Conservation (phyloP, 208 protist species). For the Angomonas desouzai region DNA sequence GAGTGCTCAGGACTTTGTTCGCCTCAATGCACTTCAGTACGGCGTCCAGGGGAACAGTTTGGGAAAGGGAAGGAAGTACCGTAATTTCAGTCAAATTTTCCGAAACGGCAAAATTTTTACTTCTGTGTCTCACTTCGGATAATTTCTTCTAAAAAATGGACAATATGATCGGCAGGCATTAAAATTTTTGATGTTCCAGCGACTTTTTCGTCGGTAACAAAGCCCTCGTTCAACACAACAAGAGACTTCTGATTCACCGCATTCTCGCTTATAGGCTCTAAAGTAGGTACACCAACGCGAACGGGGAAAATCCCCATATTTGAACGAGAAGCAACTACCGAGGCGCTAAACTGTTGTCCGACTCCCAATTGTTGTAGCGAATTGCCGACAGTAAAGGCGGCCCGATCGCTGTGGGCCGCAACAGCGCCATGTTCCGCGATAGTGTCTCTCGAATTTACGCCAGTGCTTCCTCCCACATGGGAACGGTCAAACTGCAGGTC, state of each 20-base stretch:
- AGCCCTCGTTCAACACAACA: background rate
- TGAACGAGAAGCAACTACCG: slow-evolving; percentile 46
- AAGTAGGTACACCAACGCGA: background rate
- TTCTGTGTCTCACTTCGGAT: slow-evolving; percentile 12
- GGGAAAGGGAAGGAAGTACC: slow-evolving; percentile 15
- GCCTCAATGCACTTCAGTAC: slow-evolving; percentile 1
- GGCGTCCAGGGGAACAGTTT: slow-evolving; percentile 10
- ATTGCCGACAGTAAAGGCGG: slow-evolving; percentile 25
- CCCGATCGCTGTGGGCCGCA: slow-evolving; percentile 40
- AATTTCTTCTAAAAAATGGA: slow-evolving; percentile 12
- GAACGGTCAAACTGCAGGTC: background rate
- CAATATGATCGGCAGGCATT: slow-evolving; percentile 20
- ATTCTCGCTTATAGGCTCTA: background rate
- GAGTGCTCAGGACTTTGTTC: background rate
- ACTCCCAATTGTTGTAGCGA: slow-evolving; percentile 11
- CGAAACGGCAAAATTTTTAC: slow-evolving; percentile 13
- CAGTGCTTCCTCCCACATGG: background rate
- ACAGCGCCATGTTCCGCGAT: slow-evolving; percentile 25
- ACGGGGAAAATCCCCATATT: slow-evolving; percentile 45
- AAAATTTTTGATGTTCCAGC: background rate
- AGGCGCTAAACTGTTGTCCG: slow-evolving; percentile 35
- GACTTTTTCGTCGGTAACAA: background rate
- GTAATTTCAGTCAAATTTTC: slow-evolving; percentile 5
- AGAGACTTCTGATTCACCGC: background rate
- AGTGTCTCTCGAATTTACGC: background rate